Conservation (phyloP, 148 eudicot species). For the Rhododendron henanense region DNA sequence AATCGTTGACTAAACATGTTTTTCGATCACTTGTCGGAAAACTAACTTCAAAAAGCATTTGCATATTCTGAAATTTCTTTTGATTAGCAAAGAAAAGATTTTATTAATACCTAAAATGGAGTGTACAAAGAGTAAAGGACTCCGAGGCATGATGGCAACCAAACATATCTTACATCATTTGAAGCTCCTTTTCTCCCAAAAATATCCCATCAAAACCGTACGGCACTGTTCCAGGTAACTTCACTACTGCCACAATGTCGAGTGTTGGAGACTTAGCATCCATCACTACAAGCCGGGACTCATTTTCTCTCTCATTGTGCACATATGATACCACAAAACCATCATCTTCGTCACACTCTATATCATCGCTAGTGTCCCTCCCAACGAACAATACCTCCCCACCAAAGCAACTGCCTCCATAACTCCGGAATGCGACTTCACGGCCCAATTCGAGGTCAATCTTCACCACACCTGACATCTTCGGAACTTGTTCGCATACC, state of each 20-base stretch:
- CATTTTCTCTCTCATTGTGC: slow-evolving; percentile 19
- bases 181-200: background rate
- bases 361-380: background rate
- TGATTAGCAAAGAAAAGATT: too few relatives aligned
- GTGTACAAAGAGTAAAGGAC: too few relatives aligned
- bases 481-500: slow-evolving; percentile 12
- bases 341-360: slow-evolving; percentile 16
- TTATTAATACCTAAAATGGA: too few relatives aligned
- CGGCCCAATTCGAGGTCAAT: slow-evolving; percentile 17
- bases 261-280: slow-evolving; percentile 19
- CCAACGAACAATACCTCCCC: slow-evolving; percentile 16
- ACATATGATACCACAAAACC: slow-evolving; percentile 16
- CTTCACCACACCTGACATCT: slow-evolving; percentile 29
- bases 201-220: slow-evolving; percentile 18
- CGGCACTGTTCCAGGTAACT: slow-evolving; percentile 13
- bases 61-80: too few relatives aligned
- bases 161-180: background rate
- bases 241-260: slow-evolving; percentile 9
- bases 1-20: too few relatives aligned
- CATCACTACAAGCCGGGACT: slow-evolving; percentile 21
- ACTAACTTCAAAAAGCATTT: too few relatives aligned
- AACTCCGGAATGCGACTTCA: slow-evolving; percentile 5
- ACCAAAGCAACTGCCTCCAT: slow-evolving; percentile 9
- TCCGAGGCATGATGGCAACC: too few relatives aligned
- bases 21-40: too few relatives aligned